These are phyloP conservation scores for Microsporum audouinii DNA, from an alignment of 2,329 filamentous ascomycete genomes.

Conservation along the genomic window DNA sequence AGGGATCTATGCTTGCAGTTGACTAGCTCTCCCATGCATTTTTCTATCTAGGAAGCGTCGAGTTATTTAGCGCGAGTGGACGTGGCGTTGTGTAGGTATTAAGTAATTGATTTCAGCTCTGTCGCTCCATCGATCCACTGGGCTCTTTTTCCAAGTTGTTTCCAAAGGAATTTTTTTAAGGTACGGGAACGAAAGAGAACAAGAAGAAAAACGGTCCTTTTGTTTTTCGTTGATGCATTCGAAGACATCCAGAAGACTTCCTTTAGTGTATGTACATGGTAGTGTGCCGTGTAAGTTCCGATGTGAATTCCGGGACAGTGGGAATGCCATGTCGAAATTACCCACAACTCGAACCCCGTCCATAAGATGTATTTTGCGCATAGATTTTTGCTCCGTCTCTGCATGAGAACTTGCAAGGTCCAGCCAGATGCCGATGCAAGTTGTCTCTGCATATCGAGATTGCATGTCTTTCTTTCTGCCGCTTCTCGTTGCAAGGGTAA, in stretches of 20 bases:
- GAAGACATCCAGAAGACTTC: neutral
- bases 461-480: neutral
- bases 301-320: neutral
- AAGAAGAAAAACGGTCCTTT: neutral
- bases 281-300: neutral
- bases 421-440: neutral
- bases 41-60: neutral
- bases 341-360: neutral
- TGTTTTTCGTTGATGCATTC: neutral
- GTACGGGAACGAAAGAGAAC: neutral
- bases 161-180: neutral
- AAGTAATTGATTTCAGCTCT: neutral
- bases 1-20: neutral
- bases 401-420: neutral
- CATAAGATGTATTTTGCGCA: neutral
- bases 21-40: neutral
- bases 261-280: no score
- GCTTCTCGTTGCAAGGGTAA: neutral
- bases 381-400: neutral
- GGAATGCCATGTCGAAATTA: neutral
- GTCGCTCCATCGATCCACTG: neutral
- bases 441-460: neutral
- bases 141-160: neutral
- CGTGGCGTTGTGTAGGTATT: neutral
- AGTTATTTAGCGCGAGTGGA: neutral